Percentiles rank a stretch among this genome's conserved stretches.
These are phyloP conservation scores for Larix kaempferi DNA, from an alignment of 75 land plant genomes.

Conservation along the genomic window DNA sequence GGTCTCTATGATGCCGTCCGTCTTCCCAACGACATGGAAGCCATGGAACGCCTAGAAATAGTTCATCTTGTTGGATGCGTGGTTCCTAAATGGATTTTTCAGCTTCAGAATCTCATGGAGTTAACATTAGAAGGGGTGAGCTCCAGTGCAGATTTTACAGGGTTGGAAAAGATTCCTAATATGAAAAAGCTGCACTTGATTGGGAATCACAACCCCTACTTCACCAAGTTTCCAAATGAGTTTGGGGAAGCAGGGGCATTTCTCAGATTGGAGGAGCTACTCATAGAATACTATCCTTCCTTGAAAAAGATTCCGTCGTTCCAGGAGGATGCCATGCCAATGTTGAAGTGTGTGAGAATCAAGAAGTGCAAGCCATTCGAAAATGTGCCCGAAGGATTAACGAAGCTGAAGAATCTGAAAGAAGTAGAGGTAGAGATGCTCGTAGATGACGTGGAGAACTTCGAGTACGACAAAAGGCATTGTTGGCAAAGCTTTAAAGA, in stretches of 20 bases:
- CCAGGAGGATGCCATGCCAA: background rate
- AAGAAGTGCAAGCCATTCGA: background rate
- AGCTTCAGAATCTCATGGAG: background rate
- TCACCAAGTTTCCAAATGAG: background rate
- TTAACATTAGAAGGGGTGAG: background rate
- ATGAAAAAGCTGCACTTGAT: background rate
- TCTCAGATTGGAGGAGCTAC: background rate
- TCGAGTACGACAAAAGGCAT: too few species aligned
- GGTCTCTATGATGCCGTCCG: too few species aligned
- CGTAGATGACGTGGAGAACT: too few species aligned
- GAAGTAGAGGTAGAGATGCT: too few species aligned
- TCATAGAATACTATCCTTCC: background rate
- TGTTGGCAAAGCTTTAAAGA: too few species aligned
- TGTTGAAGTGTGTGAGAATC: background rate
- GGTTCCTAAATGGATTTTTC: background rate
- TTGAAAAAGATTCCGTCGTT: background rate
- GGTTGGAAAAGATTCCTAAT: background rate
- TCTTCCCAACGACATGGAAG: background rate
- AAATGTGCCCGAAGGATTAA: background rate
- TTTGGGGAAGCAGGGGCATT: background rate
- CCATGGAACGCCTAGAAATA: background rate
- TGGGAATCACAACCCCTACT: background rate
- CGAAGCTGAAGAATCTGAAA: background rate
- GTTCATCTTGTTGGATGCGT: background rate
- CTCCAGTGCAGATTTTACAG: background rate